Evolutionary conservation across 2,329 filamentous ascomycete species (phyloP).

Genomic region (Monosporascus sp.): DNA sequence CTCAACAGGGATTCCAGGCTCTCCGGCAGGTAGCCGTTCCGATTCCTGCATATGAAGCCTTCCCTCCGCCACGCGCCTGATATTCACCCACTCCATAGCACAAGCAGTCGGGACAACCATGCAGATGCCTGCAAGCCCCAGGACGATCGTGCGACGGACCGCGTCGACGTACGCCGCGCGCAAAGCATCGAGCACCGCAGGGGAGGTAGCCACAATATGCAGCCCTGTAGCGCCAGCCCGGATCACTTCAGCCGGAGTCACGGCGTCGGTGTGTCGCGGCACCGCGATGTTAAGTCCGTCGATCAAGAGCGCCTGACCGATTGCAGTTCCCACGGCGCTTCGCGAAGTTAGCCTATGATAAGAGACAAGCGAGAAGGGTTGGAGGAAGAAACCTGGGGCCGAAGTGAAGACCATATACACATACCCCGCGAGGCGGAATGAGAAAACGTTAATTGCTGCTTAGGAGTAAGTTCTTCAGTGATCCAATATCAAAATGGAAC

Average conservation of each 20-base stretch:
- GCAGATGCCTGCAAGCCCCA: slow-evolving; percentile 5
- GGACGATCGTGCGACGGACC: slow-evolving; percentile 4
- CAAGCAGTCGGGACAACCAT: slow-evolving; percentile 4
- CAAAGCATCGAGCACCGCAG: neutral
- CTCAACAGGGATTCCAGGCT: no score
- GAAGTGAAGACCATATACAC: no score
- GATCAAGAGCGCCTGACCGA: slow-evolving; percentile 10
- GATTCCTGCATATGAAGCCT: no score
- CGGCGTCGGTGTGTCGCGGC: slow-evolving; percentile 1
- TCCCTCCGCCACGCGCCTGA: slow-evolving; percentile 3
- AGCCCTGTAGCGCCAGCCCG: slow-evolving; percentile 2
- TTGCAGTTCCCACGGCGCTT: slow-evolving; percentile 3
- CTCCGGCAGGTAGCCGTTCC: no score
- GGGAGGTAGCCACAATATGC: neutral
- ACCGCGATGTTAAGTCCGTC: neutral
- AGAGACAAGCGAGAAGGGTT: no score
- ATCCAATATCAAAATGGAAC: no score
- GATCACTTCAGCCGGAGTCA: neutral
- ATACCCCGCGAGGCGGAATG: no score
- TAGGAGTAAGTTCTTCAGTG: no score
- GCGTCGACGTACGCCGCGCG: slow-evolving; percentile 6
- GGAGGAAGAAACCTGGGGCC: no score
- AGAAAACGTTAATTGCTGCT: no score
- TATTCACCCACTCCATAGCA: slow-evolving; percentile 8
- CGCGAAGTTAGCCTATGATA: no score